Base-by-base conservation (phyloP, 805 yeast genomes). In the Cyberlindnera galapagoensis region DNA sequence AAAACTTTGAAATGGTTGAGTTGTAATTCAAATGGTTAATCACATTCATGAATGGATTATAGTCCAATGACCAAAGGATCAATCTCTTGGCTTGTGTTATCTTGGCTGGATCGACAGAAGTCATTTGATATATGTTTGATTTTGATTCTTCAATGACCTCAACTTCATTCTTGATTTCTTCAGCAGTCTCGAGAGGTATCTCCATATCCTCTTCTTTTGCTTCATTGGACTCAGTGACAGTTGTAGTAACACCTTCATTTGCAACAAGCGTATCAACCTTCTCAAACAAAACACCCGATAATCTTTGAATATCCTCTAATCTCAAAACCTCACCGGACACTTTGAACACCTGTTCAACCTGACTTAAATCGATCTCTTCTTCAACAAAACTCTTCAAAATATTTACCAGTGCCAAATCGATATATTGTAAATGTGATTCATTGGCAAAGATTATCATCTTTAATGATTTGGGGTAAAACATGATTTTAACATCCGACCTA, bases 11-110 rank as follows among this genome's bases (percentile, higher is more conserved):
- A 7, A 13, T 12, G 8, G 35, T 15, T 19, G 43, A 27, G 2
- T 39, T 9, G 12, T 35, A 9, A 16, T 44, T 40, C 5, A 35
- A 23, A 26, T 42, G 40, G 14, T 38, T 14, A 12, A 29, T 31
- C 7, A 33, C 32, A 14, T 35, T 37, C 10, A 38, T 37, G 36
- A 47, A 49, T 10, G 47, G 49, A 28, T 47, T 48, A 12, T 43
- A 43, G 11, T 49, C 49, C 22, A 49, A 32, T 2, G 50, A 36
- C 54, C 56, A 49, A 3, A 49, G 28, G 8, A 48, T 40, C 20
- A 51, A 21, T 39, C 52, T 39, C 35, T 41, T 51, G 1, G 51
- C 49, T 20, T 40, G 42, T 6, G 36, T 20, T 27, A 49, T 40
- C 33, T 38, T 44, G 27, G 32, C 39, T 2, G 12, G 18, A 7